phyloP scores from a whole-genome alignment of 1,284 basidiomycete species.

The Ceratobasidium sp. region DNA sequence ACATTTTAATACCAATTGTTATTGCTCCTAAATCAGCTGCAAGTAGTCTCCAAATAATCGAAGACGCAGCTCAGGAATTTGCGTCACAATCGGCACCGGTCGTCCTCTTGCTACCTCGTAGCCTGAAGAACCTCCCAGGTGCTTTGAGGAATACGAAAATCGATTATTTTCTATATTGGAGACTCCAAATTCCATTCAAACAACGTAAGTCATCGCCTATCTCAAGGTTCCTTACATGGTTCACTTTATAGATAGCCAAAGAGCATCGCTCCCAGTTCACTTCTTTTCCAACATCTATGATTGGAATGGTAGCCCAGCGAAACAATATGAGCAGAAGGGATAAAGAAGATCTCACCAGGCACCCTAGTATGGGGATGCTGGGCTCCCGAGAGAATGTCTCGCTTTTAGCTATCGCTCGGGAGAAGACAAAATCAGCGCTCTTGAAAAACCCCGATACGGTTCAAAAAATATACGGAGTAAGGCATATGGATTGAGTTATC shows the following conservation, averaged over 20 bases:
- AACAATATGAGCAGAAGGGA: neutral
- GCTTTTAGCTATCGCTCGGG: neutral
- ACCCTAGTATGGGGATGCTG: neutral
- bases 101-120: neutral
- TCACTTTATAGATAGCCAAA: neutral
- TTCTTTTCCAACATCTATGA: neutral
- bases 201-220: neutral
- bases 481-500: neutral
- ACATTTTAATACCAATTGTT: neutral
- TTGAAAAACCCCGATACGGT: neutral
- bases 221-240: neutral
- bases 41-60: neutral
- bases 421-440: neutral
- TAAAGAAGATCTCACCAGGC: neutral
- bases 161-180: conserved; percentile 12
- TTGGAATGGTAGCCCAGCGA: neutral
- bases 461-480: neutral
- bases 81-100: too few relatives aligned
- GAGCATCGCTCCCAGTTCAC: neutral
- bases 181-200: neutral
- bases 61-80: neutral
- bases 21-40: neutral
- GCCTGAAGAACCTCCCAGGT: neutral
- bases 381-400: neutral
- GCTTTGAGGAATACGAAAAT: neutral